A percentile compares a stretch with the other conserved stretches of the same genome.
phyloP scores from a whole-genome alignment of 257 asterid genomes.

The Nemophila menziesii region DNA sequence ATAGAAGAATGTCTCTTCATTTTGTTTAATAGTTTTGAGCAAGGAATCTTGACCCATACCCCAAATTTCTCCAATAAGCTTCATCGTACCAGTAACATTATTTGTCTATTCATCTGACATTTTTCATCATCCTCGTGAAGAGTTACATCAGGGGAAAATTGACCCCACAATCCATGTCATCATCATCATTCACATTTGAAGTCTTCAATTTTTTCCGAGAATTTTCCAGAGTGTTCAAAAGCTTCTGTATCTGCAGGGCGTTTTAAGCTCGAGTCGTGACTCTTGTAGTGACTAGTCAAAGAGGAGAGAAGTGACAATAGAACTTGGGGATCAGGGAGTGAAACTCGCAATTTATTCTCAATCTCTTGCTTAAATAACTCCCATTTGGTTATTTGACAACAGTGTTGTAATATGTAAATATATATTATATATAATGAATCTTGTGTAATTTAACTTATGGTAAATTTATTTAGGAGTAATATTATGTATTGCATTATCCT shows the following conservation, averaged over 20 bases:
- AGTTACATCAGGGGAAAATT: constrained; percentile 29
- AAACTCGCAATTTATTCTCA: constrained; percentile 45
- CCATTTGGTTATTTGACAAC: constrained; percentile 6
- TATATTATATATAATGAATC: not conserved
- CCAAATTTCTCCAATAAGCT: constrained; percentile 48
- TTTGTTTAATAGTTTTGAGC: constrained; percentile 18
- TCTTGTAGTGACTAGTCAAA: constrained; percentile 34
- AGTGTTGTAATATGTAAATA: not conserved
- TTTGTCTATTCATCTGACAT: constrained; percentile 25
- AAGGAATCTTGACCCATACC: constrained; percentile 25
- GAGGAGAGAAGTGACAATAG: constrained; percentile 61
- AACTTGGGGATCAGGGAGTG: constrained; percentile 76
- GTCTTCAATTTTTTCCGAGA: constrained; percentile 52
- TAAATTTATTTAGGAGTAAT: too few species aligned
- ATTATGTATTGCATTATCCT: too few species aligned
- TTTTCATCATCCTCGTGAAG: constrained; percentile 24
- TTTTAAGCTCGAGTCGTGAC: constrained; percentile 32
- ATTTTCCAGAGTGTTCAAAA: constrained; percentile 20
- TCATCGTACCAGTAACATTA: constrained; percentile 19
- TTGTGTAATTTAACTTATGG: not conserved
- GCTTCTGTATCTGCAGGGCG: constrained; percentile 48
- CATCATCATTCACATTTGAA: constrained; percentile 20
- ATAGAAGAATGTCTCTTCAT: constrained; percentile 49
- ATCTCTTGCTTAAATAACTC: constrained; percentile 44
- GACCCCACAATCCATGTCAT: constrained; percentile 62